These are phyloP conservation scores for Paramyrothecium roridum DNA, from an alignment of 2,329 filamentous ascomycete species.

Conservation along the genomic window DNA sequence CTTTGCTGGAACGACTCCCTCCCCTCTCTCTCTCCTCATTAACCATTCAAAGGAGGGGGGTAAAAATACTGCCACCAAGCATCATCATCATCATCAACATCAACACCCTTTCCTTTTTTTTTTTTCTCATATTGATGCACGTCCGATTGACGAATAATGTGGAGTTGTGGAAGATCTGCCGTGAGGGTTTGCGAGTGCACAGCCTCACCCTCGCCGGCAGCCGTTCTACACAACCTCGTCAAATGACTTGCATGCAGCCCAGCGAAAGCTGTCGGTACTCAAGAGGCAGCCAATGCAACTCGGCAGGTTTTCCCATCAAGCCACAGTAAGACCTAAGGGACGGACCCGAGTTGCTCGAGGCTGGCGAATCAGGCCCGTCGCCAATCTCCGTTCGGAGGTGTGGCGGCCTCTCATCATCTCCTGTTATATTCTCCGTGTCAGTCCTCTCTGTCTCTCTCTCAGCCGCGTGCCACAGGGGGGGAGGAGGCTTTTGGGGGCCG, in stretches of 20 bases:
- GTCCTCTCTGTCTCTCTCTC: not conserved
- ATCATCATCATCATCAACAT: not conserved
- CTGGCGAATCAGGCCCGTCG: not conserved
- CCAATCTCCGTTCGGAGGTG: not conserved
- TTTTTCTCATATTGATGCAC: not conserved
- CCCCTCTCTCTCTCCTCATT: too few species aligned
- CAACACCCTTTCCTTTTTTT: not conserved
- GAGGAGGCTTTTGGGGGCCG: too few species aligned
- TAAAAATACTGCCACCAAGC: not conserved
- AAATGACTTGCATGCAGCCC: too few species aligned
- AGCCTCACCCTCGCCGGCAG: not conserved
- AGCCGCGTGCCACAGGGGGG: not conserved
- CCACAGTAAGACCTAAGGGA: not conserved
- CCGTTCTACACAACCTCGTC: not conserved
- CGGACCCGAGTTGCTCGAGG: not conserved
- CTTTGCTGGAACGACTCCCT: too few species aligned
- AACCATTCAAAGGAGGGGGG: too few species aligned
- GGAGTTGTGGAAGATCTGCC: not conserved
- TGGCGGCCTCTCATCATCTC: not conserved
- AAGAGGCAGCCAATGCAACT: not conserved
- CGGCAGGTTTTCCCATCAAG: too few species aligned
- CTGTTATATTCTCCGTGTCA: not conserved
- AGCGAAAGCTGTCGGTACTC: not conserved
- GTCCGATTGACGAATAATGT: not conserved
- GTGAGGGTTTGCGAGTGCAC: not conserved